A percentile compares a stretch with the other conserved stretches of the same genome.
Conservation (phyloP, 306 rosid species). For the Dryas octopetala region DNA sequence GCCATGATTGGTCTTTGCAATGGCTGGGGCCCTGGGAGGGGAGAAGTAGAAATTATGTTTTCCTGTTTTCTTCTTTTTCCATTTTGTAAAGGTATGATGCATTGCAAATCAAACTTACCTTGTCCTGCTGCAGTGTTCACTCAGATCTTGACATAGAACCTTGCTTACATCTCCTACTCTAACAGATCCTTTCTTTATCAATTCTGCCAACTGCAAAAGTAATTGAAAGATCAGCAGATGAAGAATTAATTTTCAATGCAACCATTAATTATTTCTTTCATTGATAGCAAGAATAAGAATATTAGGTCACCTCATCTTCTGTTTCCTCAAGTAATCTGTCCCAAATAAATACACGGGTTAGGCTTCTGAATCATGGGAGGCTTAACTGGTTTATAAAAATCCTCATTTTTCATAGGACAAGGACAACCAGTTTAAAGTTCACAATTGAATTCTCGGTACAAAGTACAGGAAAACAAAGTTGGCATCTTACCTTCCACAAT, state of each 20-base stretch:
- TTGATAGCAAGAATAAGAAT: constrained; percentile 6
- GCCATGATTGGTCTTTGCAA: not conserved
- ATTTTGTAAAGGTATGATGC: not conserved
- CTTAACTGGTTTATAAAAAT: not conserved
- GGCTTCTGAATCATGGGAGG: constrained; percentile 27
- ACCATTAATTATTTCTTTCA: constrained; percentile 11
- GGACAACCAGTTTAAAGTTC: constrained; percentile 7
- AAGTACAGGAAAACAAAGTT: not conserved
- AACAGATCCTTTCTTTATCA: constrained; percentile 78
- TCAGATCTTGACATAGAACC: constrained; percentile 86
- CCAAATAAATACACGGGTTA: constrained; percentile 43
- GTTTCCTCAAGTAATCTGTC: constrained; percentile 87
- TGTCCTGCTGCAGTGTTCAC: constrained; percentile 72
- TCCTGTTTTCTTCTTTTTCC: not conserved
- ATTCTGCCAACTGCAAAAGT: constrained; percentile 66
- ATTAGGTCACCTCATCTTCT: constrained; percentile 73
- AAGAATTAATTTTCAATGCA: constrained; percentile 6
- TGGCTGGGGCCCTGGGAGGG: not conserved
- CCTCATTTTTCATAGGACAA: constrained; percentile 26
- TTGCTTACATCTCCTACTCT: constrained; percentile 74
- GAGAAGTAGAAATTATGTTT: not conserved
- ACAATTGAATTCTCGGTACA: not conserved
- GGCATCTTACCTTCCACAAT: constrained; percentile 75
- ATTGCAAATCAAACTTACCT: constrained; percentile 47
- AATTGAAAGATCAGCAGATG: constrained; percentile 12